A percentile compares a stretch with the other conserved stretches of the same genome.
These are phyloP conservation scores for Suillus weaverae DNA, from an alignment of 768 basidiomycete species.

Conservation along the genomic window DNA sequence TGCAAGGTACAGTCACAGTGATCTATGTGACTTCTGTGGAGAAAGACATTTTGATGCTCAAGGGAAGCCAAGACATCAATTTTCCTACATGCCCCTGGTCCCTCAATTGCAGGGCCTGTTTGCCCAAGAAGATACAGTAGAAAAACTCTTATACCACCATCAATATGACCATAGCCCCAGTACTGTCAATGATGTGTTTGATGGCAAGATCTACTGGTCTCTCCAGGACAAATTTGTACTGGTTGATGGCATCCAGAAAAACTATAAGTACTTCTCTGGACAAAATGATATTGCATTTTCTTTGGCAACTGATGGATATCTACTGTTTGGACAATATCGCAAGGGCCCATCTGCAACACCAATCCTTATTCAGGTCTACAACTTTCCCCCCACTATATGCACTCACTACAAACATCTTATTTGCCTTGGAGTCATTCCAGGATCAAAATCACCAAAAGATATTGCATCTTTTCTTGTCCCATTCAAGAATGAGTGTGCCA, in stretches of 20 bases:
- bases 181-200: conserved; percentile 29
- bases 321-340: conserved; percentile 32
- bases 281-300: conserved; percentile 43
- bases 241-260: conserved; percentile 24
- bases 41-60: neutral
- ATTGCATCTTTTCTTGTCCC: conserved; percentile 35
- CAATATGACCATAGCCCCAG: neutral
- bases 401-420: conserved; percentile 21
- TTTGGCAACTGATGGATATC: conserved; percentile 44
- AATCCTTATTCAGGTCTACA: neutral
- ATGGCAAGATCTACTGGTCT: conserved; percentile 31
- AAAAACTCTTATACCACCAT: conserved; percentile 26
- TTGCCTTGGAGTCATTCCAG: conserved; percentile 33
- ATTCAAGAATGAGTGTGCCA: conserved; percentile 15
- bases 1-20: conserved; percentile 1
- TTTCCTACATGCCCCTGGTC: conserved; percentile 41
- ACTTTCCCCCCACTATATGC: neutral
- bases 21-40: conserved; percentile 2
- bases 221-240: conserved; percentile 27
- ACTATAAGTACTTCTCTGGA: conserved; percentile 37
- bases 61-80: conserved; percentile 14
- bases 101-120: conserved; percentile 34
- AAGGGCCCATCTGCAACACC: conserved; percentile 1
- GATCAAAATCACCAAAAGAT: conserved; percentile 33
- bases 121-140: conserved; percentile 16